Evolutionary conservation across 495 filamentous ascomycete genomes (phyloP).

Genomic region (Aspergillus coremiiformis): DNA sequence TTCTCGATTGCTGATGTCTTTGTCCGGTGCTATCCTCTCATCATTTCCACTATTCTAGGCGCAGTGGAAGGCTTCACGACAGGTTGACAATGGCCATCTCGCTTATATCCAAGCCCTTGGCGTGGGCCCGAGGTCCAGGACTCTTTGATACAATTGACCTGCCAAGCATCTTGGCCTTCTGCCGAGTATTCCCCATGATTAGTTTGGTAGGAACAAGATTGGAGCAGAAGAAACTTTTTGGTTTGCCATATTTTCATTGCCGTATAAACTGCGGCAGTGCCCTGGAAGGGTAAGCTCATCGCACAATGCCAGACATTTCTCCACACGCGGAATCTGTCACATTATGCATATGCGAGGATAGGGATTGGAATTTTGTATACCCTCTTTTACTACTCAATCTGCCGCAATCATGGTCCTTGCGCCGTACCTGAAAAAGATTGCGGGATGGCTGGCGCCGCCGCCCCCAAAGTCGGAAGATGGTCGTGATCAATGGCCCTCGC

Average conservation of each 20-base stretch:
- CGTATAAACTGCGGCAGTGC: not conserved
- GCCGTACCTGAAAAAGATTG: slow-evolving; percentile 12
- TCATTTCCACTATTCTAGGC: not conserved
- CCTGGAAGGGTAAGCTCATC: not conserved
- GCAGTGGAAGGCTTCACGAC: not conserved
- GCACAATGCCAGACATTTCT: not conserved
- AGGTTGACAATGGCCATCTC: not conserved
- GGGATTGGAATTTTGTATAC: not conserved
- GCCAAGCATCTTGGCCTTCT: not conserved
- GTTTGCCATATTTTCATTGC: not conserved
- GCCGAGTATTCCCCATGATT: not conserved
- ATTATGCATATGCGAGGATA: not conserved
- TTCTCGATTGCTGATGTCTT: not conserved
- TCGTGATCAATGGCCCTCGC: slow-evolving; percentile 21
- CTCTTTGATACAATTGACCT: not conserved
- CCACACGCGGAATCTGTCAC: not conserved
- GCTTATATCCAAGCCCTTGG: not conserved
- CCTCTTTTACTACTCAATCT: not conserved
- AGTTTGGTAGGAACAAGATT: not conserved
- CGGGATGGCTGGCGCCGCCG: slow-evolving; percentile 17
- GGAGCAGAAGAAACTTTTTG: not conserved
- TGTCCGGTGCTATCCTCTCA: not conserved
- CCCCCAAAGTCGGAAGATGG: slow-evolving; percentile 21
- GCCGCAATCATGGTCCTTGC: slow-evolving; percentile 5
- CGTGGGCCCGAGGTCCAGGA: not conserved